These are phyloP conservation scores for Debaryomyces coudertii DNA, from an alignment of 1,139 yeast genomes.

Conservation along the genomic window DNA sequence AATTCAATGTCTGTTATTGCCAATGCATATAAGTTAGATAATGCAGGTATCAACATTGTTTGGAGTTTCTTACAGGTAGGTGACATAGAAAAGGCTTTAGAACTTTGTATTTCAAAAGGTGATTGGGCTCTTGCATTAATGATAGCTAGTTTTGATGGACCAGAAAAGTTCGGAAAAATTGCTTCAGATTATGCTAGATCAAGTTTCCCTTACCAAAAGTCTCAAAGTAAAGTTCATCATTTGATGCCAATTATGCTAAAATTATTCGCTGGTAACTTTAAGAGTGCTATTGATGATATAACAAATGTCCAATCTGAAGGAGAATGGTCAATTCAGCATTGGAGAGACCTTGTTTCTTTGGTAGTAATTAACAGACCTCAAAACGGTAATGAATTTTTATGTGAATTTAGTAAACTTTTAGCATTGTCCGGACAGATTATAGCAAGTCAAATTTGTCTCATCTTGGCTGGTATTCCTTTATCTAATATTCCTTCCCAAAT, in stretches of 20 bases:
- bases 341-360: conserved; percentile 55
- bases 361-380: conserved; percentile 43
- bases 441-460: conserved; percentile 50
- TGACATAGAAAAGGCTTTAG: conserved; percentile 65
- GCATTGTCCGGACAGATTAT: conserved; percentile 38
- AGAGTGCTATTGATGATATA: conserved; percentile 55
- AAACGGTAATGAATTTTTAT: conserved; percentile 43
- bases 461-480: conserved; percentile 54
- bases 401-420: conserved; percentile 56
- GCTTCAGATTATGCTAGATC: conserved; percentile 50
- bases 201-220: conserved; percentile 41
- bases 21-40: conserved; percentile 42
- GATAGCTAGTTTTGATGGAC: conserved; percentile 67
- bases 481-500: conserved; percentile 27
- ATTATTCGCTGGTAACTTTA: conserved; percentile 65
- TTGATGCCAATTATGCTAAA: conserved; percentile 66
- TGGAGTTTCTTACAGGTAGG: conserved; percentile 59
- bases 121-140: conserved; percentile 82
- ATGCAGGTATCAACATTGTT: conserved; percentile 37
- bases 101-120: conserved; percentile 59
- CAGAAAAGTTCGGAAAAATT: conserved; percentile 60
- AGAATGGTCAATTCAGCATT: conserved; percentile 54
- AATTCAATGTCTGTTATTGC: conserved; percentile 26
- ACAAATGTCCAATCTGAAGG: conserved; percentile 42
- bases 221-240: conserved; percentile 49